Percentiles rank a stretch among this genome's conserved stretches.
Conservation (phyloP, 1,284 basidiomycete species). For the Anthracocystis walkeri region DNA sequence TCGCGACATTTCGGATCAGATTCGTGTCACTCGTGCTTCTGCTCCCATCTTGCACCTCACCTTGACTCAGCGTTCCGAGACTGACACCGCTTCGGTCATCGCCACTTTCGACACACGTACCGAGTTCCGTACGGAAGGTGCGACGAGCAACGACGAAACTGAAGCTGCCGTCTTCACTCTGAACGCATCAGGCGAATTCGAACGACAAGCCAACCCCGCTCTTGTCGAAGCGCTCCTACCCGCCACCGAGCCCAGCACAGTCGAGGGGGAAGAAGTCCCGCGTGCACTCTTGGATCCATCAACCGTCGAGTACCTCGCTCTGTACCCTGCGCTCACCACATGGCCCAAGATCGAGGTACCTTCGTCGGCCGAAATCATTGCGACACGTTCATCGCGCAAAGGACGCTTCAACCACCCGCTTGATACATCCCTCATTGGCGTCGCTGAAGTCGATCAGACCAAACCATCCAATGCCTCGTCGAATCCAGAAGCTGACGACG, state of each 20-base stretch:
- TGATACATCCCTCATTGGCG: constrained; percentile 44
- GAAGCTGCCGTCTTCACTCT: constrained; percentile 32
- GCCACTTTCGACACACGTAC: constrained; percentile 43
- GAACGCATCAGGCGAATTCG: constrained; percentile 17
- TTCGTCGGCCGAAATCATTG: constrained; percentile 54
- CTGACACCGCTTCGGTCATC: constrained; percentile 13
- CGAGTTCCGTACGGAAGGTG: constrained; percentile 28
- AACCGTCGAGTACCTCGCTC: constrained; percentile 43
- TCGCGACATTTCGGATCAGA: constrained; percentile 34
- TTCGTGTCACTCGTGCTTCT: constrained; percentile 31
- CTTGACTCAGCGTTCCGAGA: constrained; percentile 7
- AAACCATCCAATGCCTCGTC: constrained; percentile 26
- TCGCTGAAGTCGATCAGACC: constrained; percentile 30
- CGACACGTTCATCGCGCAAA: constrained; percentile 39
- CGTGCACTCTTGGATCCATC: constrained; percentile 36
- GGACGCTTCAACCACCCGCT: constrained; percentile 49
- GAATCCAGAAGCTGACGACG: constrained; percentile 33
- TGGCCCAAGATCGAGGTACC: constrained; percentile 60
- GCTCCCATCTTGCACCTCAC: constrained; percentile 50
- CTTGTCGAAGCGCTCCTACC: constrained; percentile 32
- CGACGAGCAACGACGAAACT: constrained; percentile 6
- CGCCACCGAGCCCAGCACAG: constrained; percentile 20
- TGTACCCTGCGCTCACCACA: constrained; percentile 57
- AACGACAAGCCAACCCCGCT: constrained; percentile 15
- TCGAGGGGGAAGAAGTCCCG: constrained; percentile 6